phyloP scores from a whole-genome alignment of 306 rosid genomes.

The Mimosa bimucronata region DNA sequence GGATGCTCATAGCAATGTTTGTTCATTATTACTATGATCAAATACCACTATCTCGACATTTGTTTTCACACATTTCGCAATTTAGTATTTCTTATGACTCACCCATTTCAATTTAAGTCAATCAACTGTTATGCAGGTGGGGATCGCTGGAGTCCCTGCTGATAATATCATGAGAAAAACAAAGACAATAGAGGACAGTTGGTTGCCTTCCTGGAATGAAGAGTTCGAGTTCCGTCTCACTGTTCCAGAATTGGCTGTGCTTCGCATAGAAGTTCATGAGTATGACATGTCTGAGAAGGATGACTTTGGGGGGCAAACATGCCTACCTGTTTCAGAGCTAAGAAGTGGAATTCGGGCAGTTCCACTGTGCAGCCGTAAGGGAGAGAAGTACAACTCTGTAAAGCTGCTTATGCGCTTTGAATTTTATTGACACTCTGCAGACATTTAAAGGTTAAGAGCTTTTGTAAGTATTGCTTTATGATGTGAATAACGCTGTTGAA shows the following conservation, averaged over 20 bases:
- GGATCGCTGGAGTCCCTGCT: conserved; percentile 90
- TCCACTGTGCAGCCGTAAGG: conserved; percentile 63
- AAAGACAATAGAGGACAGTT: conserved; percentile 76
- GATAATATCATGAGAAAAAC: conserved; percentile 83
- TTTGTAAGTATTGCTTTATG: conserved; percentile 31
- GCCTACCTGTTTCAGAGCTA: conserved; percentile 79
- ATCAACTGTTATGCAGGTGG: conserved; percentile 61
- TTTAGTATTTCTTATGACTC: neutral
- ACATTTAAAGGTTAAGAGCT: conserved; percentile 27
- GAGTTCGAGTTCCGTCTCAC: conserved; percentile 72
- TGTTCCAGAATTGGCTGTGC: conserved; percentile 84
- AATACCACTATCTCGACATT: conserved; percentile 5
- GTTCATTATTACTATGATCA: neutral
- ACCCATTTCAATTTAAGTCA: neutral
- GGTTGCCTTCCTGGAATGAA: conserved; percentile 92
- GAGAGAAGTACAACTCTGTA: conserved; percentile 71
- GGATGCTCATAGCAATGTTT: conserved; percentile 18
- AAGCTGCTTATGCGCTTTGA: conserved; percentile 93
- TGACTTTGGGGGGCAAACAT: conserved; percentile 94
- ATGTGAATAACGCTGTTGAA: conserved; percentile 29
- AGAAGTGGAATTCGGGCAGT: conserved; percentile 83
- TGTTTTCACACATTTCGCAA: conserved; percentile 13
- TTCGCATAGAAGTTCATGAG: conserved; percentile 94
- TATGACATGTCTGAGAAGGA: conserved; percentile 98
- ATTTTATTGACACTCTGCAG: conserved; percentile 56